Evolutionary conservation across 2,329 filamentous ascomycete species (phyloP), one percentile per base, ranked within the genome.

Genomic region (Neopestalotiopsis clavispora): DNA sequence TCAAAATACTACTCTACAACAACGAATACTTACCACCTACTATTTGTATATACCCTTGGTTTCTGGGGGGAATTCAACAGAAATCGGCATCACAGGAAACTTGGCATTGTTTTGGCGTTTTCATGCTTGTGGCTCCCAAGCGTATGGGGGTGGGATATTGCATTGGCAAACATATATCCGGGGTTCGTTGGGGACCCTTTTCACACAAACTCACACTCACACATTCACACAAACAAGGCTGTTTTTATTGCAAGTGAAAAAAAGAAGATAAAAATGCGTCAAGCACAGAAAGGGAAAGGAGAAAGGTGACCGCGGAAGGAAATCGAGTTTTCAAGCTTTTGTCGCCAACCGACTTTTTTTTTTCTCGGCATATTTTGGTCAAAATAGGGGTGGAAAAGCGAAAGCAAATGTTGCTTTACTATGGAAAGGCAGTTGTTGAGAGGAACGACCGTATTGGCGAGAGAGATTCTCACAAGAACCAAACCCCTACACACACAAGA

Each of bases 11-110:
- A 38, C 34, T 38, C 34, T 38, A 38, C 34, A 38, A 38, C 71
- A 60, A 68, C 45, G 17, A 74, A 73, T 78, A 75, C 77, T 77
- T 76, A 77, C 77, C 77, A 74, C 77, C 77, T 73, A 14, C 59
- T 40, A 34, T 38, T 62, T 62, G n/a, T 62, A 34, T 62, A 20
- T 62, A 40, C 34, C 34, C 34, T 62, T 38, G 34, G 73, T 71
- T 71, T 68, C 71, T 73, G 34, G 74, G 75, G 73, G 70, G 23
- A 28, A 28, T 28, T 28, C 75, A 75, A 77, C 72, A 74, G 70
- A 74, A 70, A 20, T 49, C 61, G 63, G 62, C 64, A 77, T 73
- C 69, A 75, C 69, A 69, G 71, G 71, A 74, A 28, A 28, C 23
- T 70, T 74, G 72, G 76, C 76, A 78, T 78, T 70, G 32, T 70